Percentiles rank a stretch among this genome's conserved stretches.
Evolutionary conservation across 345 rosid genomes (phyloP).

Genomic region (Populus nigra): DNA sequence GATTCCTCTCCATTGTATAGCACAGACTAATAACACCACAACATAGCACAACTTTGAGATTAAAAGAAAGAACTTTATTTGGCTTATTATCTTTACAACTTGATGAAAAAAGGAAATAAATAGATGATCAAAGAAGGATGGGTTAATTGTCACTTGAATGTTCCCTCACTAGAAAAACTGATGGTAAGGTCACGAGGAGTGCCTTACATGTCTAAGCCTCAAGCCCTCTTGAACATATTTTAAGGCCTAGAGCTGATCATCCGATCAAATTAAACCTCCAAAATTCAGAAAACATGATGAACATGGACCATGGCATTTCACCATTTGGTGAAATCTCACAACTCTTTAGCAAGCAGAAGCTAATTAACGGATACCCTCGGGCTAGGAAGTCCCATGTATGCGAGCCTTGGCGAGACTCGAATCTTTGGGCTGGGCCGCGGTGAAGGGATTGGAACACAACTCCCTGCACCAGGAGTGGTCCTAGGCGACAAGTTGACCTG

Average conservation of each 20-base stretch:
- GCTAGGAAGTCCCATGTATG: conserved; percentile 54
- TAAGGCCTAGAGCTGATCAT: background rate
- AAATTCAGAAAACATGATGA: background rate
- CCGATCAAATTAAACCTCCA: background rate
- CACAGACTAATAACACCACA: background rate
- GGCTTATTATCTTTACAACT: background rate
- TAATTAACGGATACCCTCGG: conserved; percentile 25
- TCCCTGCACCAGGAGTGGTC: conserved; percentile 24
- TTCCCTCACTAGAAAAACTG: background rate
- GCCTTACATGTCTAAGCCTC: background rate
- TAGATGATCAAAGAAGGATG: background rate
- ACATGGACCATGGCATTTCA: background rate
- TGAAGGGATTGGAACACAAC: conserved; percentile 37
- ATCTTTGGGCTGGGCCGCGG: conserved; percentile 47
- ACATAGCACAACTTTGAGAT: background rate
- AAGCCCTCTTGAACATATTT: background rate
- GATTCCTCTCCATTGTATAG: background rate
- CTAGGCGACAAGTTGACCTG: conserved; percentile 62
- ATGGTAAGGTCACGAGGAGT: background rate
- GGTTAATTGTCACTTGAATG: background rate
- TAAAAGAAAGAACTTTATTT: too few species aligned
- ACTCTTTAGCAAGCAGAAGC: background rate
- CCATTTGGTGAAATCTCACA: background rate
- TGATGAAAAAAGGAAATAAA: background rate
- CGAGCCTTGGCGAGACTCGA: conserved; percentile 46